Evolutionary conservation across 495 filamentous ascomycete species (phyloP).

Genomic region (Parathielavia hyrcaniae): DNA sequence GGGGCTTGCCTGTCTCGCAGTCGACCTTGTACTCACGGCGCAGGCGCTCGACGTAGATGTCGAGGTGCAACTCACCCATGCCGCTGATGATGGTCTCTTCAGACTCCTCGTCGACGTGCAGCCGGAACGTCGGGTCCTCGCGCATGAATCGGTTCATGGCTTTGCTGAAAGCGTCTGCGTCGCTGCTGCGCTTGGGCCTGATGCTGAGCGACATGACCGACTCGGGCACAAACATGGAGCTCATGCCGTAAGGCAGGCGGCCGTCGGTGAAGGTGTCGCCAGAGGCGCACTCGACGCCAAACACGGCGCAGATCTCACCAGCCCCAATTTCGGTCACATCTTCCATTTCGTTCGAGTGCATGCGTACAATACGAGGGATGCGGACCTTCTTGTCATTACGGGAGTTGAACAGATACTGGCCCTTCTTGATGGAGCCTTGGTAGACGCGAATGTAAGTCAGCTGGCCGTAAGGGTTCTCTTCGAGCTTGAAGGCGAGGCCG

Average conservation of each 20-base stretch:
- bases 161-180: conserved; percentile 91
- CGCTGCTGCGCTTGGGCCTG: conserved; percentile 90
- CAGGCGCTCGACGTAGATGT: conserved; percentile 98
- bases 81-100: conserved; percentile 96
- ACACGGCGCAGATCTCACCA: conserved; percentile 97
- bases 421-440: conserved; percentile 85
- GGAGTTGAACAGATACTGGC: conserved; percentile 85
- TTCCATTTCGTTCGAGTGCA: conserved; percentile 99
- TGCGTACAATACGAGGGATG: conserved; percentile 93
- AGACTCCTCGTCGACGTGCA: conserved; percentile 82
- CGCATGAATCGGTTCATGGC: conserved; percentile 98
- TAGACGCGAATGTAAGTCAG: conserved; percentile 98
- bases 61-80: conserved; percentile 96
- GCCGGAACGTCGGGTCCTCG: conserved; percentile 96
- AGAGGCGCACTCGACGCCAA: conserved; percentile 95
- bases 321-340: conserved; percentile 86
- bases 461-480: conserved; percentile 98
- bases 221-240: conserved; percentile 98
- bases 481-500: conserved; percentile 95
- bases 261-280: conserved; percentile 99
- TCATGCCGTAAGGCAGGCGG: conserved; percentile 87
- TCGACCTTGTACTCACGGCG: conserved; percentile 95
- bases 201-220: conserved; percentile 97
- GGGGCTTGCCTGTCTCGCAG: conserved; percentile 89
- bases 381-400: conserved; percentile 93